Percentiles rank a stretch among this genome's conserved stretches.
Evolutionary conservation across 352 stramenopile species (phyloP).

Genomic region (Elongisporangium undulatum): DNA sequence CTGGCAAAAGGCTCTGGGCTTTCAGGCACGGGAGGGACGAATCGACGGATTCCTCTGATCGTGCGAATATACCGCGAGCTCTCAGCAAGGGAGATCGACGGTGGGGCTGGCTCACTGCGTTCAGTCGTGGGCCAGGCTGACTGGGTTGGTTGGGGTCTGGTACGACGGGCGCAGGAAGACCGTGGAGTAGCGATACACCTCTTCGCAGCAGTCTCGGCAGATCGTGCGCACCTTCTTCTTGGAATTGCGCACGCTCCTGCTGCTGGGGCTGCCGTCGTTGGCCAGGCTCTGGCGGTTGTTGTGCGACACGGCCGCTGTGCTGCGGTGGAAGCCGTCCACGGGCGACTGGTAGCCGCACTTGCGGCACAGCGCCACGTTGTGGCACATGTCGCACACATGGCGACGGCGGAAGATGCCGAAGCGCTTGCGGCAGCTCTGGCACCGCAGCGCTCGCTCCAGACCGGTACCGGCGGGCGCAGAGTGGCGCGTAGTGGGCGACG

Average conservation of each 20-base stretch:
- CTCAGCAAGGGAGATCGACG: background rate
- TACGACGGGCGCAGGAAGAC: constrained; percentile 1
- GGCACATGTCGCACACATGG: constrained; percentile 53
- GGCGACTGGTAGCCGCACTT: constrained; percentile 51
- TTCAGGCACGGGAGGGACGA: no score
- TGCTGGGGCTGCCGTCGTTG: constrained; percentile 7
- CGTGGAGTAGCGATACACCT: constrained; percentile 43
- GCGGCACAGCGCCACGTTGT: constrained; percentile 45
- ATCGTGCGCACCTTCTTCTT: constrained; percentile 37
- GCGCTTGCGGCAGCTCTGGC: constrained; percentile 51
- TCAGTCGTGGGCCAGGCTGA: background rate
- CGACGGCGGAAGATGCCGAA: constrained; percentile 60
- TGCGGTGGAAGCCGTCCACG: constrained; percentile 31
- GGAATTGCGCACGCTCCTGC: constrained; percentile 18
- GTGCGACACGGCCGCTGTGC: constrained; percentile 19
- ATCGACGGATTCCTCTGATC: background rate
- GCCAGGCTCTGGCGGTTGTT: constrained; percentile 9
- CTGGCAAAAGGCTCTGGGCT: background rate
- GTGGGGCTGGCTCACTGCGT: background rate
- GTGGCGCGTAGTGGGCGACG: constrained; percentile 9
- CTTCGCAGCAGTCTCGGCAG: constrained; percentile 42
- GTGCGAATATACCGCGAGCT: background rate
- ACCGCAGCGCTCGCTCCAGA: constrained; percentile 24
- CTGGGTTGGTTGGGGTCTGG: background rate
- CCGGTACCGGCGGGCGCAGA: constrained; percentile 17